Base-by-base conservation (phyloP, 345 rosid genomes). In the Sapria himalayana region DNA sequence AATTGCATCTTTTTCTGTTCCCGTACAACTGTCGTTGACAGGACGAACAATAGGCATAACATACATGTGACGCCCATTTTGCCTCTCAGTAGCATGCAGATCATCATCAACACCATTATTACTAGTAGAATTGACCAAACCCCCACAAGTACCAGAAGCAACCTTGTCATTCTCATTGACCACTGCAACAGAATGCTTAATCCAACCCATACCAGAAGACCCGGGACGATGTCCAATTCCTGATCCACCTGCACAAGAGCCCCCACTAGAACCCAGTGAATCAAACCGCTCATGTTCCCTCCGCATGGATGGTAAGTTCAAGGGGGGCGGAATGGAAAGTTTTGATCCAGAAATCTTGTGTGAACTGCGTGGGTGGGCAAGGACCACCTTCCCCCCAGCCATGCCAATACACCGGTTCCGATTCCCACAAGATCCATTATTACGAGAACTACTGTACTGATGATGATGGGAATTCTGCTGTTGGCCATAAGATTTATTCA, bases 281-380 rank as follows among this genome's bases (percentile, higher is more conserved):
- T 91, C 99, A 46, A 74, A 75, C 39, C 73, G 49, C 61, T 74
- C 93, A 39, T 79, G 95, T 62, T 91, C 99, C 50, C 80, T 89
- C 43, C 95, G 55, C 64, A 84, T 51, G 0, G 95, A 84, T 0
- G 99, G 99, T 49, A 91, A 63, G 67, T 91, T 91, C 93, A 91
- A 56, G 67, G 99, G 99, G 79, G 92, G 93, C 60, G 99, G 99
- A 58, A 89, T 86, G 43, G 95, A 79, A 64, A 89, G 71, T 74
- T 80, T 89, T 48, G 76, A 62, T 69, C 75, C 93, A 73, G 72
- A 46, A 42, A 51, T 61, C 46, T 91, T 84, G 45, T 91, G 99
- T 9, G 85, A 74, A 67, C 95, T 84, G 29, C 95, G 76, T 29
- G 92, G 92, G 46, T 93, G 63, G 10, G 93, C 82, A 46, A 84